Base-by-base conservation (phyloP, 108 stramenopile genomes). In the Fragilaria radians region DNA sequence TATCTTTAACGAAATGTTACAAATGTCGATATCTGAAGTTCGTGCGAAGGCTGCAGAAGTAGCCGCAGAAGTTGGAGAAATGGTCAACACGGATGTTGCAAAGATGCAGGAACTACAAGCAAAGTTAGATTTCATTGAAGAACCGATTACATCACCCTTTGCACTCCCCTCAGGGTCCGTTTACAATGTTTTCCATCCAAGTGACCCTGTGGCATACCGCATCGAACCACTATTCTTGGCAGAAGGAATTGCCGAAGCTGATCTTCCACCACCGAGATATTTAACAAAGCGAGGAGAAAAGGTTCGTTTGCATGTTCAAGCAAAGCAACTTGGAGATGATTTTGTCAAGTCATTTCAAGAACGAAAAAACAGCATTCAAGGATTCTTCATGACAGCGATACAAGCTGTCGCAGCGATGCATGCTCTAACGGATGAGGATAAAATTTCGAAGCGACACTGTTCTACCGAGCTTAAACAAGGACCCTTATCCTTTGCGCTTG, bases 121-220 rank as follows among this genome's bases (percentile, higher is more conserved):
- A 60, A 21, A 23, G 5, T 1, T 17, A 46, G n/a, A n/a, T n/a
- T n/a, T n/a, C n/a, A n/a, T n/a, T n/a, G 61, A 29, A 21, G 28
- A 34, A 34, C 49, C 52, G 2, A 17, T 7, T 0, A 55, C 51
- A 28, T 82, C 79, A 26, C 87, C 90, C 17, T 92, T 91, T 59
- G 62, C 78, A 25, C 65, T 92, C 28, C 90, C 90, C 23, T 74
- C 73, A 5, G 58, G 58, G 22, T 57, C 74, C 5, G 34, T 86
- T 7, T 88, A 80, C 68, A 92, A 92, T 61, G 80, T 92, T 17
- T 88, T 89, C 61, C 81, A 83, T 59, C 86, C 86, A 1, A 73
- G 72, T 61, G 91, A 92, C 67, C 84, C 85, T 0, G 85, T 92
- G 30, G 87, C 87, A 2, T 92, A 92, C 57, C 67, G 91, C 30